phyloP scores from a whole-genome alignment of 768 basidiomycete species.

The Paxillus involutus region DNA sequence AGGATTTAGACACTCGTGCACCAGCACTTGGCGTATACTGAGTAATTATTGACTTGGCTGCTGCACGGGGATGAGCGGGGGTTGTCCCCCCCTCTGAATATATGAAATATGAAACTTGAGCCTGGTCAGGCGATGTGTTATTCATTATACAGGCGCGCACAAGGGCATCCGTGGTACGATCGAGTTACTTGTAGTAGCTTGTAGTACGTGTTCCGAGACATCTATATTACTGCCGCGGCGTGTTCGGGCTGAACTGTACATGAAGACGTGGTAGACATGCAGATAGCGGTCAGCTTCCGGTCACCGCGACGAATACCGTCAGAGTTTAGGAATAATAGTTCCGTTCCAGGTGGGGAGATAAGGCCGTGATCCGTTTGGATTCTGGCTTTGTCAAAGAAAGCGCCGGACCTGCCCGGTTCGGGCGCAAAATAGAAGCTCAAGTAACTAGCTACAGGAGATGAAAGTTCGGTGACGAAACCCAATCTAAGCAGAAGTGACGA shows the following conservation, averaged over 20 bases:
- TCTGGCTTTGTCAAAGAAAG: neutral
- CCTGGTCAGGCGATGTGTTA: neutral
- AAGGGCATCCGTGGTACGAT: neutral
- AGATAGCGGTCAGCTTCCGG: constrained; percentile 6
- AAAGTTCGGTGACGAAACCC: constrained; percentile 12
- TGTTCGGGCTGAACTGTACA: constrained; percentile 9
- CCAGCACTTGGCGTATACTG: no score
- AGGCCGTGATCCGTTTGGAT: constrained; percentile 32
- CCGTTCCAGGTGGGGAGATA: constrained; percentile 25
- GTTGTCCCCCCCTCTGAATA: neutral
- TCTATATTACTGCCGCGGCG: constrained; percentile 28
- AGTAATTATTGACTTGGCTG: no score
- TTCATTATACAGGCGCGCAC: neutral
- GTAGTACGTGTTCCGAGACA: constrained; percentile 10
- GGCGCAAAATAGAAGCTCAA: neutral
- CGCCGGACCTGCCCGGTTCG: constrained; percentile 6
- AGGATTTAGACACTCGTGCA: neutral
- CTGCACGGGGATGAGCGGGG: no score
- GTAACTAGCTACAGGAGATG: constrained; percentile 1
- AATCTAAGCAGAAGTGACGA: constrained; percentile 7
- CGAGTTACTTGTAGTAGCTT: neutral
- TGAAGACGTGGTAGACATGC: constrained; percentile 3
- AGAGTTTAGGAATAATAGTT: constrained; percentile 3
- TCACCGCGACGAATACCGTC: constrained; percentile 14
- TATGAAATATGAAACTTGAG: neutral